Conservation (phyloP, 257 asterid species). For the Salvia splendens region DNA sequence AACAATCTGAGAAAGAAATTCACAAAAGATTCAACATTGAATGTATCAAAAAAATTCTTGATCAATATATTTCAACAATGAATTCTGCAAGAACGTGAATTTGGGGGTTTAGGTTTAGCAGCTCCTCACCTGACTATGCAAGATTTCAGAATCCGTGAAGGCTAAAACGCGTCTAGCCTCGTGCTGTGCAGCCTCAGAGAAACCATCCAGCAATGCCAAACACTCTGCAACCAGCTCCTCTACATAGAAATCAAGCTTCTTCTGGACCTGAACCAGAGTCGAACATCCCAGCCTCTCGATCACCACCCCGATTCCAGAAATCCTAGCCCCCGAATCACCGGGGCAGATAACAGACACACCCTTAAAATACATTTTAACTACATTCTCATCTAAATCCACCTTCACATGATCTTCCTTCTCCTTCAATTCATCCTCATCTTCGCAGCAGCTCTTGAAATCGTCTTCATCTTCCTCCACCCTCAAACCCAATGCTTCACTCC, state of each 20-base stretch:
- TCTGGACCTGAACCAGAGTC: conserved; percentile 71
- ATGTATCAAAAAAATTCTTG: too few relatives aligned
- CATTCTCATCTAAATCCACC: conserved; percentile 32
- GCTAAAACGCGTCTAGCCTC: conserved; percentile 54
- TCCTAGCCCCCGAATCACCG: conserved; percentile 62
- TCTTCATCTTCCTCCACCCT: conserved; percentile 80
- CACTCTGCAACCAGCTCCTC: conserved; percentile 78
- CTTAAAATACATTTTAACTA: conserved; percentile 68
- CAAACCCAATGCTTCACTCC: conserved; percentile 34
- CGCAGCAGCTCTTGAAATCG: conserved; percentile 90
- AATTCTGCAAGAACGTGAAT: conserved; percentile 10
- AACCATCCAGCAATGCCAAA: conserved; percentile 91
- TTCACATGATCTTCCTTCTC: conserved; percentile 38
- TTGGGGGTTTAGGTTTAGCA: not conserved
- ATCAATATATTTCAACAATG: not conserved
- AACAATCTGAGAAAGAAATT: conserved; percentile 52
- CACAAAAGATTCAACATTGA: conserved; percentile 13
- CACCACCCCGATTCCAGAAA: conserved; percentile 93
- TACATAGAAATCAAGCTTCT: conserved; percentile 82
- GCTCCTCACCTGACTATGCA: conserved; percentile 73
- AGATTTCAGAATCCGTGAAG: conserved; percentile 63
- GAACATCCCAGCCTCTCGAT: conserved; percentile 49
- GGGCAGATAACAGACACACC: conserved; percentile 72
- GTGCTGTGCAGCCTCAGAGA: conserved; percentile 63
- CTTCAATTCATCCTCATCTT: conserved; percentile 61